A percentile compares a stretch with the other conserved stretches of the same genome.
phyloP scores from a whole-genome alignment of 1,284 basidiomycete species.

The Tilletia indica region DNA sequence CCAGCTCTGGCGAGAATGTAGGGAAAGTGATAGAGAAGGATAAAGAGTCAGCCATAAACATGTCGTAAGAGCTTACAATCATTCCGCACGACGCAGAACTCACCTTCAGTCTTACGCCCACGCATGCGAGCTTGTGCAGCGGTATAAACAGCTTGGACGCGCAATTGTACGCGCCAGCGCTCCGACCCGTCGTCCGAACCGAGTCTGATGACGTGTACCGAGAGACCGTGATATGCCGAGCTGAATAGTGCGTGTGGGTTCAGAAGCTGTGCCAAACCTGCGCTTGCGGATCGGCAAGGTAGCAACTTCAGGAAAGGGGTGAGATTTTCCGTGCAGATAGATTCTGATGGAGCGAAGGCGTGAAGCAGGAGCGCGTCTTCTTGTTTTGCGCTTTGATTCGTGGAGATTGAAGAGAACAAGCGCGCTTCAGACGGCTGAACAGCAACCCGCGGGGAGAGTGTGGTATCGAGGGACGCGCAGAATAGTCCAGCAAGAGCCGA shows the following conservation, averaged over 20 bases:
- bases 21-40: background rate
- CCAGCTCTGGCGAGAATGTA: background rate
- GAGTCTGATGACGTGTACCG: constrained; percentile 62
- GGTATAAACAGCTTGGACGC: constrained; percentile 78
- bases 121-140: constrained; percentile 16
- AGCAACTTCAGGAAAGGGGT: constrained; percentile 92
- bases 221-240: constrained; percentile 82
- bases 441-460: constrained; percentile 12
- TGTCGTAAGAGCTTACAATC: background rate
- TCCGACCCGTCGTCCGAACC: constrained; percentile 34
- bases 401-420: constrained; percentile 10
- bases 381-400: background rate
- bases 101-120: background rate
- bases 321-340: constrained; percentile 93
- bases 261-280: constrained; percentile 80
- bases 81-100: background rate
- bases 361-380: constrained; percentile 62
- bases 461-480: constrained; percentile 77
- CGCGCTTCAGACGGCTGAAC: constrained; percentile 30
- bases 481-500: constrained; percentile 89
- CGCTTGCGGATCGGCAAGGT: constrained; percentile 79
- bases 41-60: too few relatives aligned
- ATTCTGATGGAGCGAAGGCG: constrained; percentile 74
- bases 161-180: constrained; percentile 68
- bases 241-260: constrained; percentile 83